phyloP scores from a whole-genome alignment of 306 rosid genomes.

The Castanea sativa region DNA sequence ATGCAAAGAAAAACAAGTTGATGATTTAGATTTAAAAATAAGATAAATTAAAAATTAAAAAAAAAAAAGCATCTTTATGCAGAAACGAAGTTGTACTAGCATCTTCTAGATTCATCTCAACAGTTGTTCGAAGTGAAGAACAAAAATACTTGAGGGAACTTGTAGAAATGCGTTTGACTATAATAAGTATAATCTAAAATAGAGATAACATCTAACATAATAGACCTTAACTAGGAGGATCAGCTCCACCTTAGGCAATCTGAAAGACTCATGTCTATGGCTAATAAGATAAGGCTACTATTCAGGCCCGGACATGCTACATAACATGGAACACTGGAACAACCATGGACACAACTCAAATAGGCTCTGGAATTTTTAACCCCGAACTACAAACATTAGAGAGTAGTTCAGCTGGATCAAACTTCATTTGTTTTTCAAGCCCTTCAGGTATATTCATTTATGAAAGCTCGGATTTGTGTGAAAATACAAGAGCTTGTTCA shows the following conservation, averaged over 20 bases:
- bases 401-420: too few species aligned
- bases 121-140: background rate
- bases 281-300: background rate
- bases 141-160: too few species aligned
- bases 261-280: background rate
- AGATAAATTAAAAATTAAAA: background rate
- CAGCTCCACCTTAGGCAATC: background rate
- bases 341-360: background rate
- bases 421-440: too few species aligned
- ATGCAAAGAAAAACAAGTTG: background rate
- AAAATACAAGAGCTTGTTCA: too few species aligned
- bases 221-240: background rate
- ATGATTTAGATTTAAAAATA: background rate
- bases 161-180: background rate
- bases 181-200: background rate
- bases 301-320: background rate
- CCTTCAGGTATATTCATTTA: too few species aligned
- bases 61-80: background rate
- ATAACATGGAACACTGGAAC: background rate
- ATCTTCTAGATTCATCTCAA: background rate
- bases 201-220: background rate
- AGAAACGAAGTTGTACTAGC: background rate
- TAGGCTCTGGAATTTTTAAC: background rate
- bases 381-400: too few species aligned
- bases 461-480: too few species aligned